A percentile compares a stretch with the other conserved stretches of the same genome.
These are phyloP conservation scores for Blastobotrys indianensis DNA, from an alignment of 1,139 yeast species.

Conservation along the genomic window DNA sequence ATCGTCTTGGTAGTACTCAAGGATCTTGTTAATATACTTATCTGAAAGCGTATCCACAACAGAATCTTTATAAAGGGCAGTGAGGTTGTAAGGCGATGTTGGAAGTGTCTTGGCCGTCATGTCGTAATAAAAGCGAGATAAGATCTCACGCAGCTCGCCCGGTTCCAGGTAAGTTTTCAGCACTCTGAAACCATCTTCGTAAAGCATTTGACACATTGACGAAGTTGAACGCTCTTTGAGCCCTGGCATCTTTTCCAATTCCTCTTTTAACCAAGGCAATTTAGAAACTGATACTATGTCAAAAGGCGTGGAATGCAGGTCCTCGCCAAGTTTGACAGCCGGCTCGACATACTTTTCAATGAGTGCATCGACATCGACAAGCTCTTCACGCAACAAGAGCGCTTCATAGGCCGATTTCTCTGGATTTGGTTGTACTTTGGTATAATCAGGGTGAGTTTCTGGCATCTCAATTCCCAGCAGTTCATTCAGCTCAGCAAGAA, in stretches of 20 bases:
- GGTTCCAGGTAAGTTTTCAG: conserved; percentile 15
- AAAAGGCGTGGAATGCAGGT: too few relatives aligned
- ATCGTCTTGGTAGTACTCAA: neutral
- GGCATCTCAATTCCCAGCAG: too few relatives aligned
- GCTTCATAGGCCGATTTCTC: too few relatives aligned
- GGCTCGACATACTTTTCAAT: conserved; percentile 1
- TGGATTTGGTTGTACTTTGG: too few relatives aligned
- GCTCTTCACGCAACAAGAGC: neutral
- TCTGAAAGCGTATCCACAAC: conserved; percentile 5
- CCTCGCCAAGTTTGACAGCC: too few relatives aligned
- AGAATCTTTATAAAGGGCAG: conserved; percentile 4
- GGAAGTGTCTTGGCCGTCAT: too few relatives aligned
- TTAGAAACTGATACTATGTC: too few relatives aligned
- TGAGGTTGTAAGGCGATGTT: conserved; percentile 1
- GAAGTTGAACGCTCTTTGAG: too few relatives aligned
- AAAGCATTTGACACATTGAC: conserved; percentile 11
- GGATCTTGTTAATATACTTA: neutral
- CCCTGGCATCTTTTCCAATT: too few relatives aligned
- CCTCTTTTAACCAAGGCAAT: too few relatives aligned
- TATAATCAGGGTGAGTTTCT: too few relatives aligned
- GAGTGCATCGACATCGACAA: conserved; percentile 10
- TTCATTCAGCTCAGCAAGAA: too few relatives aligned
- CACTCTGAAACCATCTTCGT: conserved; percentile 11
- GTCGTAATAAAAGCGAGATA: conserved; percentile 17
- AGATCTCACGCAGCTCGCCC: conserved; percentile 15